phyloP scores from a whole-genome alignment of 164 flowering plant species.

The Amborella trichopoda region DNA sequence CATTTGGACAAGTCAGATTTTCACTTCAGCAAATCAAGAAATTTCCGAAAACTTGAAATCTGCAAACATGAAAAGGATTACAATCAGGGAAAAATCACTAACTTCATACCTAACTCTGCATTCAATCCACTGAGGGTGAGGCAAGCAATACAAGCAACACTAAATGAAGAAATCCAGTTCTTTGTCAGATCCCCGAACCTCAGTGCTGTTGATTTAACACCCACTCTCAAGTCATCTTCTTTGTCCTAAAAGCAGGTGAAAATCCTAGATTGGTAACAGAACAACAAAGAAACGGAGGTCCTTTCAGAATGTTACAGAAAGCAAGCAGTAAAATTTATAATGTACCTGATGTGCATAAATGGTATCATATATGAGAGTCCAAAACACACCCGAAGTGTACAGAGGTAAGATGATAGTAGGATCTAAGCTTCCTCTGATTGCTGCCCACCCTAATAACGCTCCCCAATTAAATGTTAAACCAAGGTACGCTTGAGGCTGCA shows the following conservation, averaged over 20 bases:
- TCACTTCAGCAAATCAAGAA: not conserved
- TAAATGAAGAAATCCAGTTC: conserved; percentile 72
- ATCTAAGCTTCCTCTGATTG: conserved; percentile 77
- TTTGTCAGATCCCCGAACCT: conserved; percentile 80
- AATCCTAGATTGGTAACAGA: not conserved
- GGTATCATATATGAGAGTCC: conserved; percentile 99
- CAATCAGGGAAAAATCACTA: not conserved
- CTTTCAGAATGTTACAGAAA: not conserved
- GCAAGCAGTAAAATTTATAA: not conserved
- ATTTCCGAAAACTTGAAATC: not conserved
- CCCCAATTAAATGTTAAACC: conserved; percentile 98
- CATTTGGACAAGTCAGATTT: not conserved
- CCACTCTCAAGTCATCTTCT: conserved; percentile 93
- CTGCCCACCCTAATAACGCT: conserved; percentile 95
- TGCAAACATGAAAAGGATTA: too few species aligned
- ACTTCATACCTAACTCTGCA: conserved; percentile 58
- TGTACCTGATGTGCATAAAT: conserved; percentile 99
- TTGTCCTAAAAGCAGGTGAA: conserved; percentile 49
- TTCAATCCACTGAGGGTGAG: conserved; percentile 75
- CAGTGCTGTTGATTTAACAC: conserved; percentile 95
- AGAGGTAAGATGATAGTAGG: conserved; percentile 68
- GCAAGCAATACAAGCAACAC: conserved; percentile 53
- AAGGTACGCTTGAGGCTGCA: conserved; percentile 95
- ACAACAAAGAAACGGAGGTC: not conserved
- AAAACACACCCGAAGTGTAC: conserved; percentile 75